Conservation (phyloP, 179 eudicot species). For the Camellia oleifera region DNA sequence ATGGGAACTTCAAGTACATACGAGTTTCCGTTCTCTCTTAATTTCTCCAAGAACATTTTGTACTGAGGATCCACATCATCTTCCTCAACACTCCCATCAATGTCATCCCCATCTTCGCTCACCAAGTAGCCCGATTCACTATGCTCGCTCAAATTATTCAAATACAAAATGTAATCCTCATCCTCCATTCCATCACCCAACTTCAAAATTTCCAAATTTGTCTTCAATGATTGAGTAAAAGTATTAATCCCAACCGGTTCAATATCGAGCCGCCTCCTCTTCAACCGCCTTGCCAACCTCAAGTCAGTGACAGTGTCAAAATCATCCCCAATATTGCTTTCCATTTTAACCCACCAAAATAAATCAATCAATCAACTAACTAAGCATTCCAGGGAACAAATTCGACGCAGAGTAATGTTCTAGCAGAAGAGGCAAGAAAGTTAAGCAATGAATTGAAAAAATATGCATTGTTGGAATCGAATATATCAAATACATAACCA, state of each 20-base stretch:
- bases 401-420: not conserved
- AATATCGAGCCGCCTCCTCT: constrained; percentile 4
- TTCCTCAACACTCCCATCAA: constrained; percentile 10
- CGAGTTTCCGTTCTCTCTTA: constrained; percentile 14
- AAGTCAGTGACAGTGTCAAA: not conserved
- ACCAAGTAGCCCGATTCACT: not conserved
- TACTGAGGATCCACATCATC: constrained; percentile 20
- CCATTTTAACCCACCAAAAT: constrained; percentile 1
- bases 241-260: not conserved
- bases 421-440: not conserved
- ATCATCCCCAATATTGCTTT: not conserved
- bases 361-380: not conserved
- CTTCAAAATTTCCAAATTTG: not conserved
- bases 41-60: constrained; percentile 16
- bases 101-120: not conserved
- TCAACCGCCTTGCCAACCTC: constrained; percentile 7
- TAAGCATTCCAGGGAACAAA: not conserved
- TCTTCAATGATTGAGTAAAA: not conserved
- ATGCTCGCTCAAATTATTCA: not conserved
- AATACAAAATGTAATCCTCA: constrained; percentile 1
- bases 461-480: not conserved
- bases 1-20: constrained; percentile 17
- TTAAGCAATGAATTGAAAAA: not conserved
- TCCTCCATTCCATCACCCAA: constrained; percentile 9
- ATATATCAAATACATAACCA: not conserved